Conservation (phyloP, 768 basidiomycete genomes). For the Lactarius indigo region DNA sequence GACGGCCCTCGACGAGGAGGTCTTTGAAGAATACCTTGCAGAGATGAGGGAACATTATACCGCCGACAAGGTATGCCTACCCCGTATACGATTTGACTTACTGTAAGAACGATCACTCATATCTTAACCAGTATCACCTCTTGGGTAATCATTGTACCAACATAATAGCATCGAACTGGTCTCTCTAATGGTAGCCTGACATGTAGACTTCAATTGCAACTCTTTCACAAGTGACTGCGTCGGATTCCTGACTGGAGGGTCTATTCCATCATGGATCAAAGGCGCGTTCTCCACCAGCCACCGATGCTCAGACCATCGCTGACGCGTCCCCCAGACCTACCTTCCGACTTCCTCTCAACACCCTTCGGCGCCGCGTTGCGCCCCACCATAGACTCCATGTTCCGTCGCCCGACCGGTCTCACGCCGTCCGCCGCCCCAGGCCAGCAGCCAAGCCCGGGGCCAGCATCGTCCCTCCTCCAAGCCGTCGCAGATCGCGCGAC, state of each 20-base stretch:
- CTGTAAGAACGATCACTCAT: conserved; percentile 7
- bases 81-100: neutral
- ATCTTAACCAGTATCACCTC: conserved; percentile 65
- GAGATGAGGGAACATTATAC: conserved; percentile 81
- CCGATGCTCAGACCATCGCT: neutral
- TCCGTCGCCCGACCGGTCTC: conserved; percentile 50
- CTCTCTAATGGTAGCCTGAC: neutral
- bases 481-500: conserved; percentile 53
- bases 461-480: conserved; percentile 53
- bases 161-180: neutral
- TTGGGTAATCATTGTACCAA: conserved; percentile 48
- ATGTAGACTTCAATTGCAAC: conserved; percentile 88
- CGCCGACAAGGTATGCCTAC: conserved; percentile 69
- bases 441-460: conserved; percentile 36
- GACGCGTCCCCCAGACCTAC: conserved; percentile 49
- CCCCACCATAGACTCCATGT: conserved; percentile 92
- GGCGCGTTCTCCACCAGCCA: too few relatives aligned
- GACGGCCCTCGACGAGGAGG: conserved; percentile 77
- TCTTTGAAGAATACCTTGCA: conserved; percentile 78
- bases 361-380: conserved; percentile 83
- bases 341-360: conserved; percentile 81
- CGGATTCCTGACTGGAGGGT: conserved; percentile 80
- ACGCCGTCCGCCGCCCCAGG: conserved; percentile 34
- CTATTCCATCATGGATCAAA: conserved; percentile 79
- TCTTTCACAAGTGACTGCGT: conserved; percentile 88